Evolutionary conservation across 2,329 filamentous ascomycete species (phyloP).

Genomic region (Fusarium dlaminii): DNA sequence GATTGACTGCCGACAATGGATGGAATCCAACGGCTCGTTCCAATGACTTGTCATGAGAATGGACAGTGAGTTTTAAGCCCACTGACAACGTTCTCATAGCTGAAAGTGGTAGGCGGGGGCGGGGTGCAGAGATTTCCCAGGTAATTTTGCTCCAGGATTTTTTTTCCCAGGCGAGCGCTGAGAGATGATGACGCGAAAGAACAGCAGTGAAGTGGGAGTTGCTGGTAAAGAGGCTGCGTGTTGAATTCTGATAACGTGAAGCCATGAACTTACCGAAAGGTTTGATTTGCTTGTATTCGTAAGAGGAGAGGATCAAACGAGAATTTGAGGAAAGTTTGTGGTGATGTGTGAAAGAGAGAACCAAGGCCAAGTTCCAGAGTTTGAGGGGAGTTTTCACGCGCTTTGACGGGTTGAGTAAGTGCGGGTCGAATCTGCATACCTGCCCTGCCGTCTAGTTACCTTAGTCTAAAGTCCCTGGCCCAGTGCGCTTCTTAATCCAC

Average conservation of each 20-base stretch:
- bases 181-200: not conserved
- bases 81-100: conserved; percentile 24
- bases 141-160: conserved; percentile 29
- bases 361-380: not conserved
- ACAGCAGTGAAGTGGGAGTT: not conserved
- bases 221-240: not conserved
- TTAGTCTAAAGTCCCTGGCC: conserved; percentile 9
- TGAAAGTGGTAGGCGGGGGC: conserved; percentile 44
- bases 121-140: conserved; percentile 46
- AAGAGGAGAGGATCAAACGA: conserved; percentile 4
- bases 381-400: conserved; percentile 28
- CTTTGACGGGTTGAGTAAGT: conserved; percentile 38
- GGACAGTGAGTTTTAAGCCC: conserved; percentile 22
- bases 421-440: conserved; percentile 33
- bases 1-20: not conserved
- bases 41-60: not conserved
- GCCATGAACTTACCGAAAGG: conserved; percentile 9
- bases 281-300: conserved; percentile 13
- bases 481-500: conserved; percentile 15
- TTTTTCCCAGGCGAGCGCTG: conserved; percentile 22
- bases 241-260: not conserved
- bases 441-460: conserved; percentile 4
- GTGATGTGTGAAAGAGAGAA: conserved; percentile 31
- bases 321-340: conserved; percentile 29
- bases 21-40: not conserved